Conservation (phyloP, 495 filamentous ascomycete genomes). For the Penicillium crystallinum region DNA sequence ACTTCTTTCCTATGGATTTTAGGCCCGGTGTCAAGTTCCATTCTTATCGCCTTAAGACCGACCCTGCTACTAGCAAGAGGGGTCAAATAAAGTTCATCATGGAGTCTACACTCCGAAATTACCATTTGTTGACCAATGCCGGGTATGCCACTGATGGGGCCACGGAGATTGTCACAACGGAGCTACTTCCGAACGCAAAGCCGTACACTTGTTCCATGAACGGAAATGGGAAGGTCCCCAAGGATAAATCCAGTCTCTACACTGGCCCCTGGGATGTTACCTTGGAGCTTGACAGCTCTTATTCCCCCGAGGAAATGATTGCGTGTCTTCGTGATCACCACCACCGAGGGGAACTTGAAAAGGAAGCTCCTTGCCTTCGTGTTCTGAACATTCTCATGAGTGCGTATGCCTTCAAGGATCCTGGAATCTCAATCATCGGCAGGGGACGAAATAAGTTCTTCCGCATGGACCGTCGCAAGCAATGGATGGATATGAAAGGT, state of each 20-base stretch:
- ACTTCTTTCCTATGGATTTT: constrained; percentile 38
- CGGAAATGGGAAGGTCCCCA: background rate
- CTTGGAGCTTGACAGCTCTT: background rate
- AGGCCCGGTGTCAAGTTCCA: constrained; percentile 1
- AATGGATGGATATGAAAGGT: constrained; percentile 18
- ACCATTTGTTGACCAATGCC: background rate
- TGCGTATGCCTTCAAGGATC: constrained; percentile 15
- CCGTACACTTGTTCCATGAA: background rate
- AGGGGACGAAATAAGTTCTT: constrained; percentile 19
- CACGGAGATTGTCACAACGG: constrained; percentile 11
- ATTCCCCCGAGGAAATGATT: background rate
- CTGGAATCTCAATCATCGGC: constrained; percentile 9
- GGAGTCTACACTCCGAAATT: background rate
- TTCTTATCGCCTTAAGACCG: constrained; percentile 9
- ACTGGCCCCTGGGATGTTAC: background rate
- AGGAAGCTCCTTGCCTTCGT: constrained; percentile 24
- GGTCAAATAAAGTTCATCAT: background rate
- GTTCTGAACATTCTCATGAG: constrained; percentile 44
- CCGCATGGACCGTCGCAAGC: constrained; percentile 11
- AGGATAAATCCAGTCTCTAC: background rate
- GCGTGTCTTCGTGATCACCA: background rate
- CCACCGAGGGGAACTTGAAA: background rate
- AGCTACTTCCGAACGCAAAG: background rate
- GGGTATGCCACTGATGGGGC: constrained; percentile 10
- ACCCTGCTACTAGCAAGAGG: background rate